These are phyloP conservation scores for Cladophialophora bantiana DNA, from an alignment of 2,329 filamentous ascomycete genomes.

Conservation along the genomic window DNA sequence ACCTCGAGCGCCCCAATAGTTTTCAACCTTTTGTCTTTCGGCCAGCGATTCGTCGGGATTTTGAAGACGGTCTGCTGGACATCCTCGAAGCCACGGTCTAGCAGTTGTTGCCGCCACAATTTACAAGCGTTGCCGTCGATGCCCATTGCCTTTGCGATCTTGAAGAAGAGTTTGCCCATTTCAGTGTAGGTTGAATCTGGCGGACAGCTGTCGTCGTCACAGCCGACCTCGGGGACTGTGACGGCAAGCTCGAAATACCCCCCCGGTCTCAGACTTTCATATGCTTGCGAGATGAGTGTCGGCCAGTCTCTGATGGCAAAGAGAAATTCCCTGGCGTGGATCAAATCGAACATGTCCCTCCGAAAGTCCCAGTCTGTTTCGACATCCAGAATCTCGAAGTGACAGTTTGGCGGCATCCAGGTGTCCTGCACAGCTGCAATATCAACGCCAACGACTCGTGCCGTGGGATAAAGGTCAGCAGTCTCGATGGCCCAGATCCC, in stretches of 20 bases:
- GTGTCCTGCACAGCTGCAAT: conserved; percentile 34
- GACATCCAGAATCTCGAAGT: conserved; percentile 45
- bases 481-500: conserved; percentile 38
- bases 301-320: conserved; percentile 51
- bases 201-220: conserved; percentile 9
- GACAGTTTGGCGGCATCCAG: conserved; percentile 43
- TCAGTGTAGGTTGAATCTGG: conserved; percentile 35
- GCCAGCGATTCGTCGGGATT: conserved; percentile 44
- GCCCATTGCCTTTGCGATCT: conserved; percentile 29
- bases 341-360: conserved; percentile 39
- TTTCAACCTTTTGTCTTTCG: conserved; percentile 48
- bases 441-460: conserved; percentile 35
- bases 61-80: conserved; percentile 41
- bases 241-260: conserved; percentile 48
- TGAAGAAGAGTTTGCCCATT: conserved; percentile 39
- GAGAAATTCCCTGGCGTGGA: conserved; percentile 41
- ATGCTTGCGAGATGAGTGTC: conserved; percentile 42
- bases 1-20: conserved; percentile 46
- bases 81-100: conserved; percentile 39
- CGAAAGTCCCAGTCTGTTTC: conserved; percentile 44
- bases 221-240: conserved; percentile 38
- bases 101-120: conserved; percentile 39
- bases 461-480: conserved; percentile 39
- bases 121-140: conserved; percentile 27
- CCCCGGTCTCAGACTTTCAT: conserved; percentile 40